Base-by-base conservation (phyloP, 257 asterid species). In the Linaria vulgaris region DNA sequence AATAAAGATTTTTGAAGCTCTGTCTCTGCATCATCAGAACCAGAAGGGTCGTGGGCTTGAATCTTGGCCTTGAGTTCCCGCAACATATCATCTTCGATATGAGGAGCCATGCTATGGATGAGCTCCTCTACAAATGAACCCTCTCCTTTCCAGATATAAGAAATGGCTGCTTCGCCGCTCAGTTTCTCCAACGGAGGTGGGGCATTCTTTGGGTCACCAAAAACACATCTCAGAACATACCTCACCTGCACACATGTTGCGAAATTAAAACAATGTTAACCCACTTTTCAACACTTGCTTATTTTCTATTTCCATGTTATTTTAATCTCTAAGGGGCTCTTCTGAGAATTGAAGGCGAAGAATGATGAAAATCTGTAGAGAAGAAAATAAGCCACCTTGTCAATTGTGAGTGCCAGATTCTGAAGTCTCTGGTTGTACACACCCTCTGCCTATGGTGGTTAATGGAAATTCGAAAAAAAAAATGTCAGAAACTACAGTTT, bases 401-500 rank as follows among this genome's bases (percentile, higher is more conserved):
- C 96, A 22, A 94, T 87, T 11, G 99, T 94, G 56, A 94, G 91
- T 67, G 99, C 96, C 83, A 94, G 78, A 81, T 94, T 87, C 78
- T 94, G 99, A 75, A 94, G 99, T 83, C 99, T 84, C 64, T 83
- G 95, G 64, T 85, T 85, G 85, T 82, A 94, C 46, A 94, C 99
- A 68, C 99, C 99, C 80, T 94, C 96, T 1, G 99, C 99, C 97
- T 92, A 72, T 21, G 77, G 68, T 68, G 74, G 67, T 63, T 25
- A 66, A 67, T 63, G 55, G 59, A 53, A 72, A 24, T 63, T 38
- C 50, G 21, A 67, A 31, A 51, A 65, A 20, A 69, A 25, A 23
- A 10, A 38, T 7, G 64, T 55, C 47, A 57, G 19, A 6, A 44
- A 46, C 39, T 57, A 23, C 43, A 49, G 47, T n/a, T 19, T 63